Conservation (phyloP, 192 early-diverging fungal species). For the Bifiguratus adelaidae region DNA sequence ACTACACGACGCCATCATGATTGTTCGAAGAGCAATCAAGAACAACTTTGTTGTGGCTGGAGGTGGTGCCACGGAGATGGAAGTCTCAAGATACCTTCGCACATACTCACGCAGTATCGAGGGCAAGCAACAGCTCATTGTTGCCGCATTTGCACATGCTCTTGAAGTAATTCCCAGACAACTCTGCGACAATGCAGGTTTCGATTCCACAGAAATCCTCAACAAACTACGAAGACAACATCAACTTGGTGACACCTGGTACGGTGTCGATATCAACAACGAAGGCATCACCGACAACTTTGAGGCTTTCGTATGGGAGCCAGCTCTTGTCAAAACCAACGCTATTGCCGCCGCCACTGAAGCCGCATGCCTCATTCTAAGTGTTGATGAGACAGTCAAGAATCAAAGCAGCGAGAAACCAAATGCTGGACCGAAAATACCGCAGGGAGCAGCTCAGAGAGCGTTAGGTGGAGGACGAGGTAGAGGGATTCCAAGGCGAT, state of each 20-base stretch:
- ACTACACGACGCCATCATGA: constrained; percentile 99
- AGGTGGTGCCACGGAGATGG: constrained; percentile 98
- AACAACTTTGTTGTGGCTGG: constrained; percentile 95
- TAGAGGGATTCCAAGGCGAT: constrained; percentile 53
- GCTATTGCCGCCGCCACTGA: constrained; percentile 88
- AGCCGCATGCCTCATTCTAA: constrained; percentile 92
- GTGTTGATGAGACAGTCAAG: constrained; percentile 96
- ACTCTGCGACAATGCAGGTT: constrained; percentile 96
- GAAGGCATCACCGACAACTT: constrained; percentile 88
- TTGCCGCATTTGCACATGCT: constrained; percentile 89
- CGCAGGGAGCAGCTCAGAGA: constrained; percentile 29
- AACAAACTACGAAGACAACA: constrained; percentile 96
- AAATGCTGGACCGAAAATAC: constrained; percentile 39
- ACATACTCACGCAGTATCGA: constrained; percentile 88
- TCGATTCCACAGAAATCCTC: constrained; percentile 95
- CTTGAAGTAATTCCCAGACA: constrained; percentile 98
- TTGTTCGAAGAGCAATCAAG: constrained; percentile 94
- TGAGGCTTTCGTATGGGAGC: constrained; percentile 96
- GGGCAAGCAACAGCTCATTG: constrained; percentile 97
- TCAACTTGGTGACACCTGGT: constrained; percentile 71
- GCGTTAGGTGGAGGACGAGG: constrained; percentile 48
- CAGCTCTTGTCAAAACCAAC: constrained; percentile 96
- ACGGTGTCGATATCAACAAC: constrained; percentile 83
- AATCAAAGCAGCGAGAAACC: constrained; percentile 81
- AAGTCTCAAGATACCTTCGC: constrained; percentile 88